Conservation (phyloP, 208 protist species). For the Trypanosomatidae sp. region DNA sequence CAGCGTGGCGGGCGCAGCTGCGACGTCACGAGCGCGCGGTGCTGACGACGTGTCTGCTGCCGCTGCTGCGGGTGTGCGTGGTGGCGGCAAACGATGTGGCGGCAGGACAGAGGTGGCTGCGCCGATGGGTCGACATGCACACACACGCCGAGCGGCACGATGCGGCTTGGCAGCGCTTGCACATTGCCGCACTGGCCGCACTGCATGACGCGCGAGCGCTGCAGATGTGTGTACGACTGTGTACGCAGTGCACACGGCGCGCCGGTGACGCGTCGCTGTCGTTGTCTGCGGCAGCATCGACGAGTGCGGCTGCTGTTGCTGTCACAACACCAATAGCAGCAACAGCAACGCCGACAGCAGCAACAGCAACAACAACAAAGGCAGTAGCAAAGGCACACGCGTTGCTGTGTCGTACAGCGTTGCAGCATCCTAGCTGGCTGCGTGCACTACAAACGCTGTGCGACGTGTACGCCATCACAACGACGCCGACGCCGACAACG, state of each 20-base stretch:
- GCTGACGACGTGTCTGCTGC: slow-evolving; percentile 24
- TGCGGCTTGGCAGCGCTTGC: slow-evolving; percentile 7
- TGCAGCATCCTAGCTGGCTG: slow-evolving; percentile 29
- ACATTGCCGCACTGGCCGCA: not conserved
- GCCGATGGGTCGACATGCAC: too few species aligned
- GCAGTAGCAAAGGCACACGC: not conserved
- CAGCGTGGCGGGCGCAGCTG: not conserved
- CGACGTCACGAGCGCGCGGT: slow-evolving; percentile 27
- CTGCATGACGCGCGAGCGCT: slow-evolving; percentile 5
- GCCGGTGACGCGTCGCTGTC: too few species aligned
- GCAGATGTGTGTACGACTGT: too few species aligned
- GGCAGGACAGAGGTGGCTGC: slow-evolving; percentile 13
- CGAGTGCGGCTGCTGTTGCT: too few species aligned
- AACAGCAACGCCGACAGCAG: slow-evolving; percentile 5
- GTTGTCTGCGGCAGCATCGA: too few species aligned
- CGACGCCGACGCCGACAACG: slow-evolving; percentile 1
- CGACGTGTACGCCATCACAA: slow-evolving; percentile 7
- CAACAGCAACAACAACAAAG: slow-evolving; percentile 2
- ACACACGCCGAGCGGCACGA: too few species aligned
- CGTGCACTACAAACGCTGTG: slow-evolving; percentile 19
- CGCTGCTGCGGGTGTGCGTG: slow-evolving; percentile 27
- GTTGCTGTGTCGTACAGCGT: slow-evolving; percentile 31
- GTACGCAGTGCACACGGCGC: too few species aligned
- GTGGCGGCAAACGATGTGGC: slow-evolving; percentile 17
- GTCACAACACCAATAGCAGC: too few species aligned